Evolutionary conservation across 257 asterid species (phyloP), one percentile per base, ranked within the genome.

Genomic region (Nicotiana tabacum): DNA sequence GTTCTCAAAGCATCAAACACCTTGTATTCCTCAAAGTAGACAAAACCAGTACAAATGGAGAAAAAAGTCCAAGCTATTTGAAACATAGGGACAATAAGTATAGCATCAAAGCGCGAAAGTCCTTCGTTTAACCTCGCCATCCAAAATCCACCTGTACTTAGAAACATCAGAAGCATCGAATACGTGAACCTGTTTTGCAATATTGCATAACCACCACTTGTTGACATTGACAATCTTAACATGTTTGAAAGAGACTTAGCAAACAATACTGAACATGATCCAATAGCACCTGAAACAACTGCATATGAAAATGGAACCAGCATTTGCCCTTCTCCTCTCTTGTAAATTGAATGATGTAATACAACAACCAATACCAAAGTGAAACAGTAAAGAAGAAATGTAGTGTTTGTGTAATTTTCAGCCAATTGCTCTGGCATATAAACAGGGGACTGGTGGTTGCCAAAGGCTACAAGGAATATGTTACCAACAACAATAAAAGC

Each of bases 391-490:
- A 92, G 83, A 85, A 94, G 91, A 88, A 95, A 95, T 82, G 92
- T 83, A 24, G 86, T 58, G 85, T 88, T 93, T 89, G 91, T 87
- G 85, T 91, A 95, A 89, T 95, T 93, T 89, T 91, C 97, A 9
- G 93, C 97, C 89, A 95, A 90, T 89, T 95, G 91, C 88, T 95
- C 96, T 55, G 98, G 93, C 2, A 97, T 92, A 84, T 90, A 93
- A 82, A 95, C 98, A 83, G 99, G 98, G 69, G 99, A 95, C 65
- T 95, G 98, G 88, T 95, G 99, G 88, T 95, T 93, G n/a, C 99
- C 99, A 82, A 95, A 95, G 83, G 98, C 99, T 85, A 95, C 99
- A 74, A 95, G 97, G 91, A 95, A 94, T 83, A 93, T 89, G 90
- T 95, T 95, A 82, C 99, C 99, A 35, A 92, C 91, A 82, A 95